Conservation (phyloP, 1,284 basidiomycete genomes). For the Sporisorium exsertum region DNA sequence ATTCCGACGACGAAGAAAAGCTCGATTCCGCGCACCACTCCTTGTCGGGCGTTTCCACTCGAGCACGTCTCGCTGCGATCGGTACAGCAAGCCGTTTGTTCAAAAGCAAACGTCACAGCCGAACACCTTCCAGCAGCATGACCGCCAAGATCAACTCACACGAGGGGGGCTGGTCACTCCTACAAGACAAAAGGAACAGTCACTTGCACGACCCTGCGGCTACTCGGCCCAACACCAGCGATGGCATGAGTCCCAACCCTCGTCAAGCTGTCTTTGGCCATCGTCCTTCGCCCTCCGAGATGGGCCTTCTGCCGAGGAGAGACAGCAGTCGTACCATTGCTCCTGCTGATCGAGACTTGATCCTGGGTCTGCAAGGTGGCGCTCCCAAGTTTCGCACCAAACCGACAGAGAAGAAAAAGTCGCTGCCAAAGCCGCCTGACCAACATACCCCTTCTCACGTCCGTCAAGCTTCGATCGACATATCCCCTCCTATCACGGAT, state of each 20-base stretch:
- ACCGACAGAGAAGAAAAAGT: slow-evolving; percentile 16
- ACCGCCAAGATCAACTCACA: not conserved
- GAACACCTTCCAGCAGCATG: slow-evolving; percentile 7
- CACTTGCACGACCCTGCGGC: not conserved
- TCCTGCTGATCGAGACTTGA: slow-evolving; percentile 21
- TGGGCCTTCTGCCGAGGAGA: not conserved
- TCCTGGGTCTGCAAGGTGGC: slow-evolving; percentile 17
- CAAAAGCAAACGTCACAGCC: slow-evolving; percentile 27
- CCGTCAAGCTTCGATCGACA: slow-evolving; percentile 1
- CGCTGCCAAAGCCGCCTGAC: not conserved
- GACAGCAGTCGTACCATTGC: not conserved
- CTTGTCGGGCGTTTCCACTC: slow-evolving; percentile 9
- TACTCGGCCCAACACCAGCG: slow-evolving; percentile 12
- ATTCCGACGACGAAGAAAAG: slow-evolving; percentile 49
- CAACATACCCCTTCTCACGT: not conserved
- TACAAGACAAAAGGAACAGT: slow-evolving; percentile 1
- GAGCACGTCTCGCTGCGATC: slow-evolving; percentile 34
- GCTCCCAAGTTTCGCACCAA: slow-evolving; percentile 9
- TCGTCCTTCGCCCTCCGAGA: slow-evolving; percentile 26
- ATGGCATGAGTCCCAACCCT: slow-evolving; percentile 18
- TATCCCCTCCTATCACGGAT: not conserved
- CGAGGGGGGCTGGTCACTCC: not conserved
- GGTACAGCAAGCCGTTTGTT: slow-evolving; percentile 42
- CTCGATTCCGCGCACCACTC: slow-evolving; percentile 5
- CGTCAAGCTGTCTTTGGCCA: slow-evolving; percentile 34